Evolutionary conservation across 805 yeast genomes (phyloP), one percentile per base, ranked within the genome.

Genomic region (Candida chilensis): DNA sequence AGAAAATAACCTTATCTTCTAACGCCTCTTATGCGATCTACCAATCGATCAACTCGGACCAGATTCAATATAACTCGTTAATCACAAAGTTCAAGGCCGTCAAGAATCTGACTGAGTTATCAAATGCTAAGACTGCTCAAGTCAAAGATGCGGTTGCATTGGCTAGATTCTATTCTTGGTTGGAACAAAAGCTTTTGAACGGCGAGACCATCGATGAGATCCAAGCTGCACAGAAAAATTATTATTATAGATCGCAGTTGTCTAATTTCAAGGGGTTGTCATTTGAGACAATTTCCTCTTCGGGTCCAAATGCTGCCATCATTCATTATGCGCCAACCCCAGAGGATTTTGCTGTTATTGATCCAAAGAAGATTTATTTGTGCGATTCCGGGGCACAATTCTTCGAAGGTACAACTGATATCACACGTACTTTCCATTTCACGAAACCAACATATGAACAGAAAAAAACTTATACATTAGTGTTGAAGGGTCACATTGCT

Each of bases 361-460:
- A 82, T 44, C 77, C 80, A 6, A 53, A 68, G 14, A 71, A 78
- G 34, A 70, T 87, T 2, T 87, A 80, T 41, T 60, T 92, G 37
- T 63, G 84, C 36, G 98, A 92, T 52, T 74, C 95, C 2, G 98
- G 98, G 4, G 84, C 92, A 1, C 98, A 92, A 45, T 90, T 73
- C 47, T 51, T 80, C 15, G 95, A 88, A 46, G 98, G 98, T 8
- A 92, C 98, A 0, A 92, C 98, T 0, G 98, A 92, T 50, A 85
- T 90, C 17, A 92, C 98, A 1, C 69, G 98, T 43, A 86, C 96
- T 0, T 54, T 76, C 29, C 90, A 84, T 50, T 80, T 86, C 48
- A 39, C 41, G 2, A 50, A 54, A 2, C 84, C 90, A 11, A 44
- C 69, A 0, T 43, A 41, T 12, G 81, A 80, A 37, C 79, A 80